phyloP scores from a whole-genome alignment of 2,329 filamentous ascomycete species.

The Aspergillus brunneoviolaceus region DNA sequence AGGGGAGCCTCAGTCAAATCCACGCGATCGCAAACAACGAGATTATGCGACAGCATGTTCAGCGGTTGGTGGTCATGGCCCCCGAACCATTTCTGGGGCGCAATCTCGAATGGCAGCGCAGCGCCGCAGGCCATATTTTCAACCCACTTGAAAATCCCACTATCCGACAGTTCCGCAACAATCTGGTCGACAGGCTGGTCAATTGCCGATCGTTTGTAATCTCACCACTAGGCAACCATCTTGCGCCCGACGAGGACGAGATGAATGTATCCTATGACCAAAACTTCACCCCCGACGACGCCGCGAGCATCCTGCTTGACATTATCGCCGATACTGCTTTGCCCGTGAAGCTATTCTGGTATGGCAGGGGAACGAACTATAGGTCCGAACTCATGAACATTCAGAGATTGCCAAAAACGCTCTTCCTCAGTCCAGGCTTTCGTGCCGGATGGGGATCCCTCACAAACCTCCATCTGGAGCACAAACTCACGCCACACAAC shows the following conservation, averaged over 20 bases:
- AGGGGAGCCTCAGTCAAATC: conserved; percentile 10
- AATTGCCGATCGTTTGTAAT: conserved; percentile 15
- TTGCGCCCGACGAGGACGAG: neutral
- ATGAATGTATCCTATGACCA: neutral
- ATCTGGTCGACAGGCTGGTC: conserved; percentile 2
- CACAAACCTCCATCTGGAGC: conserved; percentile 14
- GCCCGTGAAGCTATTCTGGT: conserved; percentile 14
- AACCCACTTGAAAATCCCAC: conserved; percentile 5
- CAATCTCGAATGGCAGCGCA: conserved; percentile 10
- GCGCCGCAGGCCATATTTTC: conserved; percentile 9
- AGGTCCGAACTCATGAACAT: conserved; percentile 10
- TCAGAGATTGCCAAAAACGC: conserved; percentile 10
- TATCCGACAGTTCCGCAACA: conserved; percentile 9
- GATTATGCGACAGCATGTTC: conserved; percentile 11
- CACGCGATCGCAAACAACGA: conserved; percentile 13
- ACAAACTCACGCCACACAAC: conserved; percentile 12
- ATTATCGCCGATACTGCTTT: conserved; percentile 11
- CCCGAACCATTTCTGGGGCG: conserved; percentile 12
- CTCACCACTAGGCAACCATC: conserved; percentile 1
- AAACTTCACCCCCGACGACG: conserved; percentile 12
- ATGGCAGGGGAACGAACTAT: conserved; percentile 14
- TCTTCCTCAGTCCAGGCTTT: conserved; percentile 8
- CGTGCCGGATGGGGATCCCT: conserved; percentile 4
- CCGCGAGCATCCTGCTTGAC: conserved; percentile 8
- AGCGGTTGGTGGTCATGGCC: conserved; percentile 12